phyloP scores from a whole-genome alignment of 148 eudicot genomes.

The Rheum nobile region DNA sequence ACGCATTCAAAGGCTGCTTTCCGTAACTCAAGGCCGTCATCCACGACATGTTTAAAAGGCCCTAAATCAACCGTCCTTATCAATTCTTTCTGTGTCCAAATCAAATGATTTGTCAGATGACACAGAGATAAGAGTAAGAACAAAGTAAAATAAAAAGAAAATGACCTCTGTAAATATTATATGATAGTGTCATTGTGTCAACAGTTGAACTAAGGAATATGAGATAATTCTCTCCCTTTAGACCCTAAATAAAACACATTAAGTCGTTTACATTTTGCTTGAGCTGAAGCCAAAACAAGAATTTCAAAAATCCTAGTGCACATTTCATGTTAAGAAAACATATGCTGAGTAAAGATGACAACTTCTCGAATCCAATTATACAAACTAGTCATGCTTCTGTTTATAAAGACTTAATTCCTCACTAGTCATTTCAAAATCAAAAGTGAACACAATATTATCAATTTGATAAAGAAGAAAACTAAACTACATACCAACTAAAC shows the following conservation, averaged over 20 bases:
- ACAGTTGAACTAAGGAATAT: no score
- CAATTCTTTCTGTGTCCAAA: slow-evolving; percentile 68
- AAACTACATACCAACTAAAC: no score
- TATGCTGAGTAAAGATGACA: not conserved
- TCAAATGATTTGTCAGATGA: not conserved
- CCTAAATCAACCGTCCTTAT: slow-evolving; percentile 33
- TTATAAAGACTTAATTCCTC: no score
- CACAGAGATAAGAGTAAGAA: not conserved
- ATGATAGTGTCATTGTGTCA: not conserved
- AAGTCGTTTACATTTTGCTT: not conserved
- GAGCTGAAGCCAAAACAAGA: not conserved
- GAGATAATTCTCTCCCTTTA: no score
- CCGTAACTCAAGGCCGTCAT: slow-evolving; percentile 94
- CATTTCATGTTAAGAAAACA: not conserved
- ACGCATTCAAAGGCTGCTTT: slow-evolving; percentile 98
- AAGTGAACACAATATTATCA: no score
- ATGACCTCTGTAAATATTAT: not conserved
- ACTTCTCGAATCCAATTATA: no score
- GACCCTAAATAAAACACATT: not conserved
- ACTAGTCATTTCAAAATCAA: no score
- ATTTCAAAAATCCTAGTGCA: not conserved
- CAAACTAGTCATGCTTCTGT: no score
- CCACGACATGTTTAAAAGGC: slow-evolving; percentile 97
- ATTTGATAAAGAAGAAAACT: no score
- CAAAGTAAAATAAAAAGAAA: not conserved